Conservation (phyloP, 352 stramenopile genomes). For the Phytophthora vignae region DNA sequence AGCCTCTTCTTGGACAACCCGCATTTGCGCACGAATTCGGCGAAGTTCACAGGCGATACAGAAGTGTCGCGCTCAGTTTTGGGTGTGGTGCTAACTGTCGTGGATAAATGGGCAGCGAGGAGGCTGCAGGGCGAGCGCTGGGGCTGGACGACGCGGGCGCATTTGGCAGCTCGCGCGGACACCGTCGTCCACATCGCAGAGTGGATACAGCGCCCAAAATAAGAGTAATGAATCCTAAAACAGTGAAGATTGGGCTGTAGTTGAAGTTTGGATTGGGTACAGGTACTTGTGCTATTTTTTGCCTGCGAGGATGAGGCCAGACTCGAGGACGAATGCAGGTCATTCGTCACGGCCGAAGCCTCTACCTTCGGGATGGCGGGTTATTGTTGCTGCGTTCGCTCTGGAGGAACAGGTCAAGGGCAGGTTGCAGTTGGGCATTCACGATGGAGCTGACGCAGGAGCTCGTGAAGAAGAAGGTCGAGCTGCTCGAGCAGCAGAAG, state of each 20-base stretch:
- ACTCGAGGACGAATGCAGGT: slow-evolving; percentile 9
- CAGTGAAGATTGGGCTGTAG: slow-evolving; percentile 6
- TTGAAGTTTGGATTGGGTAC: slow-evolving; percentile 7
- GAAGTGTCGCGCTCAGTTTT: background rate
- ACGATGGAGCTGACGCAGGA: slow-evolving; percentile 57
- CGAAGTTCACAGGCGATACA: slow-evolving; percentile 47
- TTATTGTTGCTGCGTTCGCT: background rate
- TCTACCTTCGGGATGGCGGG: background rate
- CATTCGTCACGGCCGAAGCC: background rate
- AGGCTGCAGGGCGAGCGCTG: slow-evolving; percentile 4
- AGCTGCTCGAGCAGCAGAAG: slow-evolving; percentile 75
- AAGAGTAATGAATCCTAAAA: background rate
- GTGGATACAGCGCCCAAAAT: slow-evolving; percentile 9
- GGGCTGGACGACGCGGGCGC: background rate
- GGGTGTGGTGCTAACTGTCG: background rate
- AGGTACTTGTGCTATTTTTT: background rate
- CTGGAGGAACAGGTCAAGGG: background rate
- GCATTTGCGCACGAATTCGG: slow-evolving; percentile 44
- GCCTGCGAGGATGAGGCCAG: background rate
- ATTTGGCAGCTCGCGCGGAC: background rate
- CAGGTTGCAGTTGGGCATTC: background rate
- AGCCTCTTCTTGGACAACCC: slow-evolving; percentile 53
- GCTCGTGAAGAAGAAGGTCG: slow-evolving; percentile 81
- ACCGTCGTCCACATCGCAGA: slow-evolving; percentile 8
- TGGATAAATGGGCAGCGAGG: slow-evolving; percentile 6